Evolutionary conservation across 805 yeast species (phyloP), one percentile per base, ranked within the genome.

Genomic region (Candida vartiovaarae): DNA sequence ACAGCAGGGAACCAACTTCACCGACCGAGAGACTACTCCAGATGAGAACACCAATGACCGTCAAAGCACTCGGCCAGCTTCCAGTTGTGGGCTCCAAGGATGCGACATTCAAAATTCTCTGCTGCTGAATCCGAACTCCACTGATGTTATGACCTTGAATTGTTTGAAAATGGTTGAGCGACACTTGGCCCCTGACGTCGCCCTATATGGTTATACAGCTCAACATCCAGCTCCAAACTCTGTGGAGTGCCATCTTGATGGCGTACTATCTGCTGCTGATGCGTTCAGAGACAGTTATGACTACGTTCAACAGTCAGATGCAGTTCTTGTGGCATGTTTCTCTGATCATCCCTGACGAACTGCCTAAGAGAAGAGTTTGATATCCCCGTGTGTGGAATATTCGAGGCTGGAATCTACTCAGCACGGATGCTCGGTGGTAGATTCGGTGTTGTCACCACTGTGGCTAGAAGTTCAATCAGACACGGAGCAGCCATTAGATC

Each of bases 311-410:
- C 58, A 61, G 33, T 63, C 48, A 1, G 66, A 63, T 47, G 65
- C 65, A 1, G 55, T 59, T 4, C 43, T 63, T 5, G 66, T 63
- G 4, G 66, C 65, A 1, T 63, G 67, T 37, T 63, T 63, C 49
- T 62, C 66, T 1, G 66, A 62, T 32, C 67, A 63, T 46, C 67
- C 3, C 42, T 63, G 44, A 57, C 55, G 3, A 60, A 63, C 46
- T 62, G 65, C 43, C 49, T 63, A 2, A 52, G 66, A 31, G 67
- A 62, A 44, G 67, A 63, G 48, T 63, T 63, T 26, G 62, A 62
- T 29, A 48, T 57, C 29, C 66, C 66, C 4, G 49, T 51, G 6
- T 57, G 64, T 46, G 67, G 67, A 2, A 63, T 63, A 23, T 57
- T 63, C 51, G 67, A 63, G 36, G 66, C 67, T 2, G 65, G 59